Conservation (phyloP, 495 filamentous ascomycete genomes). For the Penicillium macrosclerotiorum region DNA sequence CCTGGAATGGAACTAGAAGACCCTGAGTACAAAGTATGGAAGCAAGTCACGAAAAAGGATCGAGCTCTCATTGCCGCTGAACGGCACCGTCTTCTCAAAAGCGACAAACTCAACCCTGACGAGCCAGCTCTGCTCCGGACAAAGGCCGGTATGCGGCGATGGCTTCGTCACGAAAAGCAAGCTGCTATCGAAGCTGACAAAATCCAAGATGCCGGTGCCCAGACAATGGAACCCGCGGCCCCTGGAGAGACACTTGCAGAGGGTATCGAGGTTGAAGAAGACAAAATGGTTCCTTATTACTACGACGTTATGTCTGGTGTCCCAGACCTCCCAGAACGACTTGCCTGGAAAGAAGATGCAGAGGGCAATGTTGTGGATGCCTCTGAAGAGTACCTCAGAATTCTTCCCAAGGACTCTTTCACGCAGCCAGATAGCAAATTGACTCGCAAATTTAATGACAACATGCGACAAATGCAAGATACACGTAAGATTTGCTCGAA, state of each 20-base stretch:
- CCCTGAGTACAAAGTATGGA: conserved; percentile 95
- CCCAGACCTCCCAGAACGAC: conserved; percentile 72
- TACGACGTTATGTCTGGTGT: conserved; percentile 85
- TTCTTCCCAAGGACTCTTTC: conserved; percentile 74
- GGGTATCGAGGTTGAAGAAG: conserved; percentile 84
- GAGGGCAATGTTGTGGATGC: conserved; percentile 84
- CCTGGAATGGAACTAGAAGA: conserved; percentile 64
- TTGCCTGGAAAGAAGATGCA: conserved; percentile 83
- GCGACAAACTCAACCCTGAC: conserved; percentile 79
- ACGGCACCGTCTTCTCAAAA: conserved; percentile 78
- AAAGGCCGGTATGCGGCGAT: conserved; percentile 75
- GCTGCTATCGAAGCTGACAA: conserved; percentile 53
- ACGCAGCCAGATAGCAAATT: conserved; percentile 72
- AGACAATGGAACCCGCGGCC: conserved; percentile 44
- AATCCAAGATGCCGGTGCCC: conserved; percentile 44
- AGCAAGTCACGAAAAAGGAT: conserved; percentile 96
- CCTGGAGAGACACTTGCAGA: conserved; percentile 77
- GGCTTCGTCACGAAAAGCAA: conserved; percentile 70
- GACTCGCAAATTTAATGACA: conserved; percentile 78
- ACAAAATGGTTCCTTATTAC: conserved; percentile 82
- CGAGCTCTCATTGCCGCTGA: conserved; percentile 79
- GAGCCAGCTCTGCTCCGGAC: conserved; percentile 83
- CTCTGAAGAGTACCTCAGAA: conserved; percentile 72
- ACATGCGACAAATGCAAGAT: conserved; percentile 94
- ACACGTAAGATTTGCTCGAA: conserved; percentile 94